Evolutionary conservation across 2,329 filamentous ascomycete species (phyloP), one percentile per base, ranked within the genome.

Genomic region (Calonectria ilicicola): DNA sequence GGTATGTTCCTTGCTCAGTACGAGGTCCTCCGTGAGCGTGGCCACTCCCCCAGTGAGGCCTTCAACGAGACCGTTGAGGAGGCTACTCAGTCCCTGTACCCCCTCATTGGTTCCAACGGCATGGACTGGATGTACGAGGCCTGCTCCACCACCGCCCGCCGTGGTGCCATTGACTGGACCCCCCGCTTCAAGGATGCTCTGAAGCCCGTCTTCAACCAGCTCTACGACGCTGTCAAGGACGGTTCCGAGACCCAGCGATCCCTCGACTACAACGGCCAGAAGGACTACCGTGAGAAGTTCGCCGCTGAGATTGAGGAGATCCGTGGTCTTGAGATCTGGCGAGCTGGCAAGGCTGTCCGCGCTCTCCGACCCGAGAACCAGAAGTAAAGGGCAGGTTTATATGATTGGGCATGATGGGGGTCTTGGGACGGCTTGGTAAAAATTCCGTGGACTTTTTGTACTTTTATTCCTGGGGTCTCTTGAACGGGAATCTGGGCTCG

Each of bases 71-170:
- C 97, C 80, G 97, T 99, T 80, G 97, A 99, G 92, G 97, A 99
- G 92, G 97, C 97, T 78, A 99, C 97, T 66, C 97, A 99, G 92
- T 95, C 92, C 79, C 91, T 99, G 84, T 99, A 99, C 92, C 97
- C 97, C 77, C 91, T 99, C 84, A 99, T 99, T 83, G 97, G 96
- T 84, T 92, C 91, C 88, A 94, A 98, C 89, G 97, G 97, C 84
- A 98, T 99, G 97, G 97, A 99, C 91, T 99, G 97, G 95, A 99
- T 99, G 97, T 99, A 97, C 90, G 96, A 96, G 86, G 97, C 97
- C 80, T 99, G 97, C 94, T 98, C 96, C 77, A 99, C 97, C 85
- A 99, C 97, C 72, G 97, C 97, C 84, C 95, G 97, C 84, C 96
- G 97, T 85, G 97, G 97, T 87, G 97, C 97, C 88, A 98, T 99